Conservation (phyloP, 371 early-diverging fungal species). For the Syncephalastrum sp. region DNA sequence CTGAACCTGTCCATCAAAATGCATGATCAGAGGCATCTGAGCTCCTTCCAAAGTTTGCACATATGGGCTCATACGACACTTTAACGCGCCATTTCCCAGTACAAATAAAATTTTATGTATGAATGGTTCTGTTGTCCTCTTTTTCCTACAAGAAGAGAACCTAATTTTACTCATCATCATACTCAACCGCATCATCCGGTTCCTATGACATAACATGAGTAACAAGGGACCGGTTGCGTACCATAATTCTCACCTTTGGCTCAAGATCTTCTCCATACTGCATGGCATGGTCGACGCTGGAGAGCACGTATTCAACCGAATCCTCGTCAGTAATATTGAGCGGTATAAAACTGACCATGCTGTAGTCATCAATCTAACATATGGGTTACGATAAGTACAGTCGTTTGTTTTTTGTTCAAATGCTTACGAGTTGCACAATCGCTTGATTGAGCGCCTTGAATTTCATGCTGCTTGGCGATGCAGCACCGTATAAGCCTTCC, state of each 20-base stretch:
- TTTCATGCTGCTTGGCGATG: conserved; percentile 57
- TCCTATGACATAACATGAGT: conserved; percentile 24
- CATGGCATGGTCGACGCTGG: conserved; percentile 91
- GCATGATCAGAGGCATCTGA: too few species aligned
- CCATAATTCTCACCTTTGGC: conserved; percentile 66
- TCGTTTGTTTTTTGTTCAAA: not conserved
- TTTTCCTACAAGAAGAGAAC: not conserved
- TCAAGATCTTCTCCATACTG: conserved; percentile 98
- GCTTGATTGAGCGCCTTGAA: conserved; percentile 88
- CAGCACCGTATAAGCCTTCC: conserved; percentile 17
- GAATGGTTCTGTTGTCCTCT: not conserved
- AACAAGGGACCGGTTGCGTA: conserved; percentile 5
- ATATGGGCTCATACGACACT: too few species aligned
- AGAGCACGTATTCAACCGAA: conserved; percentile 81
- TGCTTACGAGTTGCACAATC: conserved; percentile 76
- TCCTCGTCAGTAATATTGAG: conserved; percentile 95
- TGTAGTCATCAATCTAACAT: conserved; percentile 86
- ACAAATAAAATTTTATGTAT: too few species aligned
- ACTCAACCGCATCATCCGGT: conserved; percentile 40
- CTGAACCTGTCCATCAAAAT: too few species aligned
- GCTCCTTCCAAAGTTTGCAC: too few species aligned
- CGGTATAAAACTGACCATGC: conserved; percentile 95
- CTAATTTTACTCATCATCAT: conserved; percentile 23
- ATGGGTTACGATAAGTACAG: not conserved
- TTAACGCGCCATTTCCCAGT: too few species aligned